phyloP scores from a whole-genome alignment of 148 eudicot genomes.

The Diospyros kaki region DNA sequence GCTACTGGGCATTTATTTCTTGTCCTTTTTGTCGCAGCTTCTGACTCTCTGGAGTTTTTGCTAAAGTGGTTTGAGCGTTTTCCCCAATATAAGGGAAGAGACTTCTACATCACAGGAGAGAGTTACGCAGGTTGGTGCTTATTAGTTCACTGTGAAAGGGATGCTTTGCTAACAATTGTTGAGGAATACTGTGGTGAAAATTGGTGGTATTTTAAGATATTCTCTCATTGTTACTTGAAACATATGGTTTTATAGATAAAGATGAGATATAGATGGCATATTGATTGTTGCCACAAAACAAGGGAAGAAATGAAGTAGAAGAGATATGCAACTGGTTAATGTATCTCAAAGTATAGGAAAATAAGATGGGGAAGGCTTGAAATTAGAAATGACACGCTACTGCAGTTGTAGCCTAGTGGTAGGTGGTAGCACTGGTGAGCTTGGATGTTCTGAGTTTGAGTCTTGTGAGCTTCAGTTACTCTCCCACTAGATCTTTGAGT shows the following conservation, averaged over 20 bases:
- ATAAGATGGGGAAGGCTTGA: background rate
- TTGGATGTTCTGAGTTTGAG: too few species aligned
- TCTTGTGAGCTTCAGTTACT: too few species aligned
- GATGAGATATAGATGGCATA: too few species aligned
- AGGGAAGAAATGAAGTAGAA: background rate
- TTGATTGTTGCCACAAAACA: background rate
- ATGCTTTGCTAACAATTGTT: background rate
- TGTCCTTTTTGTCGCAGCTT: conserved; percentile 42
- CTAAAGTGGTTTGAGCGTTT: conserved; percentile 79
- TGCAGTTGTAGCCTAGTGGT: too few species aligned
- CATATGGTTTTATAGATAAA: background rate
- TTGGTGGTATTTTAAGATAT: background rate
- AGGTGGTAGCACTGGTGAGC: too few species aligned
- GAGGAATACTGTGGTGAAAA: background rate
- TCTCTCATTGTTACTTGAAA: background rate
- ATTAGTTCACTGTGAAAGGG: background rate
- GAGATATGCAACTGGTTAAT: background rate
- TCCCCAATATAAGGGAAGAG: conserved; percentile 87
- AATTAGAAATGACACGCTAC: too few species aligned
- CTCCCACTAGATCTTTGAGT: too few species aligned
- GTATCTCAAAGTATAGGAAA: background rate
- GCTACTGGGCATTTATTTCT: conserved; percentile 7
- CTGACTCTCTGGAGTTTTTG: conserved; percentile 65
- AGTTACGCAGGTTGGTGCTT: conserved; percentile 76
- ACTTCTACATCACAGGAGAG: conserved; percentile 80